phyloP scores from a whole-genome alignment of 805 yeast genomes.

The Ogataea sp. region DNA sequence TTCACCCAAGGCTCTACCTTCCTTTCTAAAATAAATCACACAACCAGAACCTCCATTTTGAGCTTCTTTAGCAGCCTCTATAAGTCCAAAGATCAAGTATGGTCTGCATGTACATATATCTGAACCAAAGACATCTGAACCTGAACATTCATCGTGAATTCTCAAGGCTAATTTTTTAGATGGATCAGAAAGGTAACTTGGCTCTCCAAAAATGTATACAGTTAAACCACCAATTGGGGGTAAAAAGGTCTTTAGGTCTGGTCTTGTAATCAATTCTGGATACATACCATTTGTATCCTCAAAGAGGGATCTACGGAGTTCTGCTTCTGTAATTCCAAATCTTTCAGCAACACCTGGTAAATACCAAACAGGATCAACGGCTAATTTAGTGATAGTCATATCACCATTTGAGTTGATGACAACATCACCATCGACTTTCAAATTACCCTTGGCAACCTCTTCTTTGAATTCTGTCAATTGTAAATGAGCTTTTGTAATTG shows the following conservation, averaged over 20 bases:
- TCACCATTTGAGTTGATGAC: constrained; percentile 56
- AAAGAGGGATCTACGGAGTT: constrained; percentile 51
- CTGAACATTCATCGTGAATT: constrained; percentile 64
- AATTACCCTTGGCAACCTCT: constrained; percentile 43
- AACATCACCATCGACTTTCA: constrained; percentile 51
- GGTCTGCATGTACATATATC: constrained; percentile 69
- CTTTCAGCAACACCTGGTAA: constrained; percentile 63
- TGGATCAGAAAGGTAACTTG: constrained; percentile 44
- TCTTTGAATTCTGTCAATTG: constrained; percentile 51
- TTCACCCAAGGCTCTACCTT: constrained; percentile 64
- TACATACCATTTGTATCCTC: constrained; percentile 68
- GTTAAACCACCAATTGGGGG: constrained; percentile 69
- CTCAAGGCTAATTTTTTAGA: constrained; percentile 45
- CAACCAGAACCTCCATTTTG: constrained; percentile 60
- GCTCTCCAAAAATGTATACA: constrained; percentile 59
- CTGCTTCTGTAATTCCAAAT: constrained; percentile 46
- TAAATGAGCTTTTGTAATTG: constrained; percentile 60
- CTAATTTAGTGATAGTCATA: constrained; percentile 53
- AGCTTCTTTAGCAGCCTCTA: constrained; percentile 63
- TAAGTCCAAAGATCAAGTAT: constrained; percentile 55
- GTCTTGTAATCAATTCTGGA: constrained; percentile 61
- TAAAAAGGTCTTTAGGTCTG: constrained; percentile 55
- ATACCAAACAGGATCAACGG: constrained; percentile 67
- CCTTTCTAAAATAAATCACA: constrained; percentile 60
- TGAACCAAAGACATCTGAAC: constrained; percentile 61